Evolutionary conservation across 2,329 filamentous ascomycete species (phyloP).

Genomic region (Leptographium procerum): DNA sequence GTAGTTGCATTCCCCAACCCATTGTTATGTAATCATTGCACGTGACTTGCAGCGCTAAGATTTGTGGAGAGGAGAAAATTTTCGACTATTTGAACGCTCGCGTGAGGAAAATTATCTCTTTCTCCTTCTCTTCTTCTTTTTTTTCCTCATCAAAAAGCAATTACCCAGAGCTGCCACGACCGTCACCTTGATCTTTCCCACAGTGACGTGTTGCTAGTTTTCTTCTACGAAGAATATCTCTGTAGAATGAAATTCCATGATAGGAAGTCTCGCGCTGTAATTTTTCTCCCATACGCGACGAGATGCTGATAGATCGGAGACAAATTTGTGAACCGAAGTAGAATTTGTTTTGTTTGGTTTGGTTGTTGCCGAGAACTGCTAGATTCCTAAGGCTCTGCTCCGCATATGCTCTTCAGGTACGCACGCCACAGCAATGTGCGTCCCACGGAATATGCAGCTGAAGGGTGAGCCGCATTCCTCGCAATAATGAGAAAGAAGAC

Average conservation of each 20-base stretch:
- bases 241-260: constrained; percentile 49
- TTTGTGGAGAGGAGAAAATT: neutral
- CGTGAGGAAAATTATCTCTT: constrained; percentile 6
- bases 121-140: constrained; percentile 21
- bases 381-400: too few species aligned
- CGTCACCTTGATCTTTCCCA: constrained; percentile 42
- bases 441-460: too few species aligned
- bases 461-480: too few species aligned
- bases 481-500: too few species aligned
- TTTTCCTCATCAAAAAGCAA: constrained; percentile 46
- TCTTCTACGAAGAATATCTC: constrained; percentile 20
- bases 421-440: too few species aligned
- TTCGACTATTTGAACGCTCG: neutral
- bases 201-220: constrained; percentile 52
- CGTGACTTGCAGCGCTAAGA: neutral
- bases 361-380: too few species aligned
- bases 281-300: constrained; percentile 33
- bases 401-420: too few species aligned
- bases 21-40: too few species aligned
- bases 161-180: constrained; percentile 52
- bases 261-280: constrained; percentile 50
- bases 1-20: too few species aligned
- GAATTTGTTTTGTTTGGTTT: neutral
- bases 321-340: constrained; percentile 22
- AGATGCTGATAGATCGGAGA: constrained; percentile 52